phyloP scores from a whole-genome alignment of 352 stramenopile genomes.

The Phytophthora lateralis region DNA sequence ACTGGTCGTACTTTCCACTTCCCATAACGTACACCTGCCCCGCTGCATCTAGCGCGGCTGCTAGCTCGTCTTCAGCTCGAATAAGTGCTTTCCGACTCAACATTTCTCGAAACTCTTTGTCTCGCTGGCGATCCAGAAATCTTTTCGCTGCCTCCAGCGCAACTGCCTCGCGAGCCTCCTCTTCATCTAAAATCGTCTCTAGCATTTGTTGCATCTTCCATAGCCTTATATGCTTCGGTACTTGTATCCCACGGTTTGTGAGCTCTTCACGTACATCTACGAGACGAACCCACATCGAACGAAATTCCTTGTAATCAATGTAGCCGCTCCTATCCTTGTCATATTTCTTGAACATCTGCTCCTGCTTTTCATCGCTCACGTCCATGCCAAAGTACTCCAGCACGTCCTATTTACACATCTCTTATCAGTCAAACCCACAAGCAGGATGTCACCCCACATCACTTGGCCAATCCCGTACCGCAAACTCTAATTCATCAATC shows the following conservation, averaged over 20 bases:
- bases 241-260: slow-evolving; percentile 82
- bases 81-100: slow-evolving; percentile 60
- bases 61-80: slow-evolving; percentile 84
- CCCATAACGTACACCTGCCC: slow-evolving; percentile 95
- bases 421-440: not conserved
- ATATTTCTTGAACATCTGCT: slow-evolving; percentile 93
- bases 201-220: slow-evolving; percentile 87
- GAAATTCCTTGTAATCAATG: slow-evolving; percentile 95
- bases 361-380: slow-evolving; percentile 90
- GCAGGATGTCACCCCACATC: not conserved
- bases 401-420: slow-evolving; percentile 54
- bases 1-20: slow-evolving; percentile 83
- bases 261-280: slow-evolving; percentile 86
- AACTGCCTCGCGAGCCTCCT: slow-evolving; percentile 85
- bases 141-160: slow-evolving; percentile 80
- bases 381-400: slow-evolving; percentile 94
- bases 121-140: slow-evolving; percentile 78
- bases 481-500: slow-evolving; percentile 95
- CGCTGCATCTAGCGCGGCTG: slow-evolving; percentile 87
- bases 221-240: slow-evolving; percentile 87
- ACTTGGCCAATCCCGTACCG: slow-evolving; percentile 38
- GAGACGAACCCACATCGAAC: slow-evolving; percentile 90
- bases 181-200: slow-evolving; percentile 88
- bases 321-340: slow-evolving; percentile 91
- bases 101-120: slow-evolving; percentile 57